Conservation (phyloP, 1,284 basidiomycete species). For the Gomphus bonarii region DNA sequence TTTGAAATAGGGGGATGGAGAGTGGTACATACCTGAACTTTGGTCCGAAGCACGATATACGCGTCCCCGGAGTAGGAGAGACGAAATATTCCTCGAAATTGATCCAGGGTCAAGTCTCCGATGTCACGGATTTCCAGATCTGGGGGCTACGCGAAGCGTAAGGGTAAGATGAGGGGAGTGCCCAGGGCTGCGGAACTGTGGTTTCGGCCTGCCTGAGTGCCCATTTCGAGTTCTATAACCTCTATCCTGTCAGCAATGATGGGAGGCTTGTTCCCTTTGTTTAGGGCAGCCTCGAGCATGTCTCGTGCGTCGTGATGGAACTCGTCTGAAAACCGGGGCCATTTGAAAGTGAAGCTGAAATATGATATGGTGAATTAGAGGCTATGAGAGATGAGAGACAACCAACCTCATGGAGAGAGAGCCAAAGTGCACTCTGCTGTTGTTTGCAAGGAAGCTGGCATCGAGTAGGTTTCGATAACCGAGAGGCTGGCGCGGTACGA, state of each 20-base stretch:
- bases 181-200: constrained; percentile 2
- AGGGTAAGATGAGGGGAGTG: constrained; percentile 10
- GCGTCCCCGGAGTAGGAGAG: constrained; percentile 95
- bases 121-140: constrained; percentile 97
- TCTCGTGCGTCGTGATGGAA: constrained; percentile 91
- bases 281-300: constrained; percentile 90
- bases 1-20: not conserved
- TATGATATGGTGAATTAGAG: not conserved
- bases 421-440: not conserved
- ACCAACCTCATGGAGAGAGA: constrained; percentile 4
- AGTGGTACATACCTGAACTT: constrained; percentile 68
- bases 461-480: too few species aligned
- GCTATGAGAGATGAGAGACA: not conserved
- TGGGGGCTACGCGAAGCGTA: constrained; percentile 57
- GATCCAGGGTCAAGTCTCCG: constrained; percentile 90
- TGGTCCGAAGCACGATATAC: constrained; percentile 90
- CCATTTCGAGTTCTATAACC: constrained; percentile 97
- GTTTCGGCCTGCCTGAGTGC: constrained; percentile 66
- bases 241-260: constrained; percentile 97
- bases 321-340: constrained; percentile 93
- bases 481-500: too few species aligned
- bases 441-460: not conserved
- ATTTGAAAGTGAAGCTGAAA: constrained; percentile 78
- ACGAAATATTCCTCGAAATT: constrained; percentile 95
- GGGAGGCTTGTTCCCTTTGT: constrained; percentile 96